Percentiles rank a stretch among this genome's conserved stretches.
phyloP scores from a whole-genome alignment of 2,329 filamentous ascomycete species.

The Scytalidium sp. region DNA sequence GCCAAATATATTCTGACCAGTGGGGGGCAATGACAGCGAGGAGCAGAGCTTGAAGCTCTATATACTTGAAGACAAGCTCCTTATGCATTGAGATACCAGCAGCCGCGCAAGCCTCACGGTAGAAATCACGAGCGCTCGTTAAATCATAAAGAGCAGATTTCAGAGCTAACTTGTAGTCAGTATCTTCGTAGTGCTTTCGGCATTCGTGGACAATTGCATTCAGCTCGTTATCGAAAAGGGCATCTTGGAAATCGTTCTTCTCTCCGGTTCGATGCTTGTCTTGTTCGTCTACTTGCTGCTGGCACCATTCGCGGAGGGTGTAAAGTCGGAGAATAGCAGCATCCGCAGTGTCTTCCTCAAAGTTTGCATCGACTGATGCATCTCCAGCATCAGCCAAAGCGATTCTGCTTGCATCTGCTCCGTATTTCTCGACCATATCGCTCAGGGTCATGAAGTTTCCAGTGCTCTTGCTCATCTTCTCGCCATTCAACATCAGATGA shows the following conservation, averaged over 20 bases:
- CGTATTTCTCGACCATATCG: conserved; percentile 86
- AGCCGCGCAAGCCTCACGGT: conserved; percentile 77
- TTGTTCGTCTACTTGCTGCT: conserved; percentile 74
- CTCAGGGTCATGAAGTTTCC: conserved; percentile 94
- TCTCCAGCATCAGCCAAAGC: conserved; percentile 94
- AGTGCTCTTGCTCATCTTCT: conserved; percentile 98
- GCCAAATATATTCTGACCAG: conserved; percentile 93
- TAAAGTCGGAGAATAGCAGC: conserved; percentile 84
- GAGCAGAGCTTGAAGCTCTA: conserved; percentile 82
- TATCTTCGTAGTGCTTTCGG: conserved; percentile 72
- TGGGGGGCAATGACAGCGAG: conserved; percentile 85
- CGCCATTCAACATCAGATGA: conserved; percentile 89
- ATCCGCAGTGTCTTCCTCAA: conserved; percentile 93
- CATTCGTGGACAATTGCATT: conserved; percentile 79
- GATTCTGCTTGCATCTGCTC: conserved; percentile 87
- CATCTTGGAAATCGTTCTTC: conserved; percentile 77
- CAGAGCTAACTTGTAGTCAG: conserved; percentile 82
- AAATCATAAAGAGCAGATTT: conserved; percentile 89
- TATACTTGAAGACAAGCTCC: conserved; percentile 74
- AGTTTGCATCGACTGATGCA: conserved; percentile 92
- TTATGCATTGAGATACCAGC: conserved; percentile 84
- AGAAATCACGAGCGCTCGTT: conserved; percentile 82
- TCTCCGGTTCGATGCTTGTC: conserved; percentile 71
- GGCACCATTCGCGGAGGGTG: conserved; percentile 84
- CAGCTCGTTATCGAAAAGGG: conserved; percentile 90